Evolutionary conservation across 192 early-diverging fungal genomes (phyloP).

Genomic region (Coemansia brasiliensis): DNA sequence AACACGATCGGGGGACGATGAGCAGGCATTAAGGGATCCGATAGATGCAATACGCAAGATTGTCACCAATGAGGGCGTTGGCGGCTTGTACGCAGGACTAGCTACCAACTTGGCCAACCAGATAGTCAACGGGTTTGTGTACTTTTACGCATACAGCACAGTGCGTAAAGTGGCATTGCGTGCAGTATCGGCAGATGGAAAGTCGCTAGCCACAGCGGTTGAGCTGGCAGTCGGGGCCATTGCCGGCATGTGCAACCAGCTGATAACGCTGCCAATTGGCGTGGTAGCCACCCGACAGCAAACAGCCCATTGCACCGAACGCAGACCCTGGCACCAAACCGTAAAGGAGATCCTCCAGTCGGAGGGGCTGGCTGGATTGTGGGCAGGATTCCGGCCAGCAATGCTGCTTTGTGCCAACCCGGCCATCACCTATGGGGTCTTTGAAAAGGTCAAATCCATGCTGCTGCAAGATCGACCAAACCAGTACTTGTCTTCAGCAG

Average conservation of each 20-base stretch:
- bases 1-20: conserved; percentile 52
- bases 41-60: conserved; percentile 85
- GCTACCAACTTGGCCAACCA: conserved; percentile 79
- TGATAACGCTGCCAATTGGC: conserved; percentile 89
- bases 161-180: conserved; percentile 60
- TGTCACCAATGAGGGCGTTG: conserved; percentile 74
- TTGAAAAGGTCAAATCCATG: conserved; percentile 75
- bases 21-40: conserved; percentile 61
- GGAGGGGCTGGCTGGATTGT: conserved; percentile 82
- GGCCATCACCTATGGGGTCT: conserved; percentile 95
- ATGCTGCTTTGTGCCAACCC: conserved; percentile 92
- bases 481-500: conserved; percentile 64
- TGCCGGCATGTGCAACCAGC: conserved; percentile 84
- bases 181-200: conserved; percentile 23
- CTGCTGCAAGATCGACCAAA: conserved; percentile 56
- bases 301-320: conserved; percentile 68
- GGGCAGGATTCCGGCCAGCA: conserved; percentile 91
- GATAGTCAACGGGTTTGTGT: conserved; percentile 76
- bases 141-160: conserved; percentile 82
- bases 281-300: conserved; percentile 96
- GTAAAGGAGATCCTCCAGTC: conserved; percentile 67
- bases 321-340: conserved; percentile 64
- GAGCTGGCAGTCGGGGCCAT: conserved; percentile 88
- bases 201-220: conserved; percentile 73
- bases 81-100: conserved; percentile 87